A percentile compares a stretch with the other conserved stretches of the same genome.
These are phyloP conservation scores for Xylaria longipes DNA, from an alignment of 495 filamentous ascomycete genomes.

Conservation along the genomic window DNA sequence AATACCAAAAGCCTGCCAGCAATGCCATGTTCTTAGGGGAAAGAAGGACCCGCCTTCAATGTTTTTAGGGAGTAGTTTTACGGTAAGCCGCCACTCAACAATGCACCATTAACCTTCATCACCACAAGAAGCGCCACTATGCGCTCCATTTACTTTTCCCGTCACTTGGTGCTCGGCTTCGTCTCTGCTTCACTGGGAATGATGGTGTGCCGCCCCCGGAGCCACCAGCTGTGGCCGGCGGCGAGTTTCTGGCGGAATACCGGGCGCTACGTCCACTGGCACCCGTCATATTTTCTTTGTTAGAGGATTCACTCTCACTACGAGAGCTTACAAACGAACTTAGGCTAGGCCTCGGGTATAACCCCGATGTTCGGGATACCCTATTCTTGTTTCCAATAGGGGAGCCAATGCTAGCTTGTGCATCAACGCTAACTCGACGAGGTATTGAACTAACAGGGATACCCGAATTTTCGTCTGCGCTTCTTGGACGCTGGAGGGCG, in stretches of 20 bases:
- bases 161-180: slow-evolving; percentile 37
- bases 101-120: not conserved
- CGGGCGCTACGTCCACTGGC: slow-evolving; percentile 20
- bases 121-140: slow-evolving; percentile 29
- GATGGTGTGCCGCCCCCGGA: slow-evolving; percentile 18
- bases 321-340: slow-evolving; percentile 33
- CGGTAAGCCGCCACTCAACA: slow-evolving; percentile 1
- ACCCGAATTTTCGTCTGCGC: slow-evolving; percentile 48
- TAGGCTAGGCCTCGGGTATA: slow-evolving; percentile 44
- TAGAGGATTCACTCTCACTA: slow-evolving; percentile 37
- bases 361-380: slow-evolving; percentile 46
- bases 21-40: slow-evolving; percentile 15
- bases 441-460: slow-evolving; percentile 47
- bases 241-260: slow-evolving; percentile 27
- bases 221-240: slow-evolving; percentile 17
- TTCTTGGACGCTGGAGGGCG: slow-evolving; percentile 51
- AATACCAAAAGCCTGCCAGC: not conserved
- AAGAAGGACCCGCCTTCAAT: slow-evolving; percentile 7
- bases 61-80: not conserved
- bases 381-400: slow-evolving; percentile 38
- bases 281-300: slow-evolving; percentile 39
- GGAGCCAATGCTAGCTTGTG: slow-evolving; percentile 24
- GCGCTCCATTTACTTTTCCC: slow-evolving; percentile 36
- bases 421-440: slow-evolving; percentile 48
- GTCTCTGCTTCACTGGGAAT: slow-evolving; percentile 30